A percentile compares a stretch with the other conserved stretches of the same genome.
Conservation (phyloP, 495 filamentous ascomycete species). For the Xylaria longipes region DNA sequence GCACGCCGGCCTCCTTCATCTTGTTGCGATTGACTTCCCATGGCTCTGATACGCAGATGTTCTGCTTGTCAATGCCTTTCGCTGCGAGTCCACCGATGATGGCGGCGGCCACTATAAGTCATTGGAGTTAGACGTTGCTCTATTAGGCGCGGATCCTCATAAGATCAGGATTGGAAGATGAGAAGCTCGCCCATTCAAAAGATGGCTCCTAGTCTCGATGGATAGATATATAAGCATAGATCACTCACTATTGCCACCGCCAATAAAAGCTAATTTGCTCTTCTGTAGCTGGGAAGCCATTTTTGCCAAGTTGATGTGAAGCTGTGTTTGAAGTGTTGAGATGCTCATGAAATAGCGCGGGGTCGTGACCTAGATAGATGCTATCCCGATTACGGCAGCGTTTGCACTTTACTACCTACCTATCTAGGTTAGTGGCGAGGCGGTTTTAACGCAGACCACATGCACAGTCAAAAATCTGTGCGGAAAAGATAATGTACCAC, state of each 20-base stretch:
- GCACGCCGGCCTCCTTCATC: conserved; percentile 40
- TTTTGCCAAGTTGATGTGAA: conserved; percentile 22
- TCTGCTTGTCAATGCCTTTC: conserved; percentile 44
- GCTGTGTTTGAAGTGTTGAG: neutral
- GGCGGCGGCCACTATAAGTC: conserved; percentile 41
- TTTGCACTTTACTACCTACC: neutral
- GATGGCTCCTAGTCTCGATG: neutral
- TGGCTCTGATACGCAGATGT: conserved; percentile 52
- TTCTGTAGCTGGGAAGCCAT: conserved; percentile 38
- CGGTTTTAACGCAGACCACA: neutral
- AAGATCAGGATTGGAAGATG: neutral
- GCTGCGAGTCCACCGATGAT: conserved; percentile 45
- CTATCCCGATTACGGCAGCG: conserved; percentile 14
- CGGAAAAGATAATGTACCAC: neutral
- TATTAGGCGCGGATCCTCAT: neutral
- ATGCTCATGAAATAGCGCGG: neutral
- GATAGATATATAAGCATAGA: neutral
- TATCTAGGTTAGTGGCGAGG: neutral
- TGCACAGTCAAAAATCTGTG: neutral
- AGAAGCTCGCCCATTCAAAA: neutral
- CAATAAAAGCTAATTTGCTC: conserved; percentile 44
- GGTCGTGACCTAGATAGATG: neutral
- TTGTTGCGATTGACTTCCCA: conserved; percentile 45
- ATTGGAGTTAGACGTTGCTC: conserved; percentile 3
- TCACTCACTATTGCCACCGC: conserved; percentile 42